A percentile compares a stretch with the other conserved stretches of the same genome.
phyloP scores from a whole-genome alignment of 108 stramenopile genomes.

The Cyclotella kingstonii region DNA sequence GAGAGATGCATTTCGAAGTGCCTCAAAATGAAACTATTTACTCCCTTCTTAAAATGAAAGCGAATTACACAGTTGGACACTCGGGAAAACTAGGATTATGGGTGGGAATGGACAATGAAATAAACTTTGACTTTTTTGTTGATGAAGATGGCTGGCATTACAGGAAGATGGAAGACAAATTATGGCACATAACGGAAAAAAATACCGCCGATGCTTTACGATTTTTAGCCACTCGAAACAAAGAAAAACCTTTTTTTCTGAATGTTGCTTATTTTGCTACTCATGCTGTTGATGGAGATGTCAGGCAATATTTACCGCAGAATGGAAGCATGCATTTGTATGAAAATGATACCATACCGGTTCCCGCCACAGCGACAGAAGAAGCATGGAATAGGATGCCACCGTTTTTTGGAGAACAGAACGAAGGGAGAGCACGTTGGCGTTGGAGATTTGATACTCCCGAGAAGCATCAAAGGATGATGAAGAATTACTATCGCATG shows the following conservation, averaged over 20 bases:
- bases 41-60: conserved; percentile 57
- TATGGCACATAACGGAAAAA: conserved; percentile 61
- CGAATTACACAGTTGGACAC: conserved; percentile 64
- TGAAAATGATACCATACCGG: conserved; percentile 55
- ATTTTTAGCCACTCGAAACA: conserved; percentile 51
- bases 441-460: conserved; percentile 56
- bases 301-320: conserved; percentile 54
- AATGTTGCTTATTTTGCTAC: conserved; percentile 84
- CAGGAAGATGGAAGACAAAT: conserved; percentile 21
- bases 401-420: conserved; percentile 51
- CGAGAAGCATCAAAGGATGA: conserved; percentile 59
- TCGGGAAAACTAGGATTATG: conserved; percentile 64
- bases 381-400: conserved; percentile 56
- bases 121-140: conserved; percentile 38
- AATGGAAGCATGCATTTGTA: conserved; percentile 52
- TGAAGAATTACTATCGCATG: conserved; percentile 83
- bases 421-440: conserved; percentile 74
- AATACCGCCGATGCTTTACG: conserved; percentile 64
- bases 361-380: conserved; percentile 48
- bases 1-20: conserved; percentile 38
- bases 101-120: conserved; percentile 24
- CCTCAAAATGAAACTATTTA: conserved; percentile 71
- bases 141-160: conserved; percentile 55
- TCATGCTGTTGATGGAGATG: conserved; percentile 59
- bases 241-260: conserved; percentile 64